Conservation (phyloP, 805 yeast species). For the Kockiozyma suomiensis region DNA sequence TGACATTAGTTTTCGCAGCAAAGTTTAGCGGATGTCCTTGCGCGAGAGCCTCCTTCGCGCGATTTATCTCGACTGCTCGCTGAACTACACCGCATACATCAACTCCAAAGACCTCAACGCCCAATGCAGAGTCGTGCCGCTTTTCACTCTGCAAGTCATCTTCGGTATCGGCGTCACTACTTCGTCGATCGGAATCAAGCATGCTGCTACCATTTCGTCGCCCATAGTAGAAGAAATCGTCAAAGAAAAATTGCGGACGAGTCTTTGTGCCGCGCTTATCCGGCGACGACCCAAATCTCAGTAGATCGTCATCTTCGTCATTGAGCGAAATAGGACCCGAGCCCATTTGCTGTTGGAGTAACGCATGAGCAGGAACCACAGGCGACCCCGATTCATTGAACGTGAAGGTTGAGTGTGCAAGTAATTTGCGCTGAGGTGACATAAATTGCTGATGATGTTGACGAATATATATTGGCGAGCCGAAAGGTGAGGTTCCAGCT, state of each 20-base stretch:
- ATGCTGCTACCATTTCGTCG: slow-evolving; percentile 14
- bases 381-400: slow-evolving; percentile 22
- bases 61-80: slow-evolving; percentile 43
- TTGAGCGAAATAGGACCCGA: slow-evolving; percentile 19
- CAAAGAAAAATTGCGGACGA: slow-evolving; percentile 34
- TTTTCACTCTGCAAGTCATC: slow-evolving; percentile 34
- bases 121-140: not conserved
- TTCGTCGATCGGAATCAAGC: slow-evolving; percentile 8
- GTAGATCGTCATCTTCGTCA: slow-evolving; percentile 43
- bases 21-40: not conserved
- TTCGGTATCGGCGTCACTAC: slow-evolving; percentile 20
- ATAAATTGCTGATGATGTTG: slow-evolving; percentile 20
- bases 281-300: slow-evolving; percentile 42
- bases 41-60: slow-evolving; percentile 11
- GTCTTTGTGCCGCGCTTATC: slow-evolving; percentile 38
- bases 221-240: slow-evolving; percentile 31
- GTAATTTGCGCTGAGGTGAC: slow-evolving; percentile 30
- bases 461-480: slow-evolving; percentile 26
- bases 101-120: slow-evolving; percentile 58
- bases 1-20: not conserved
- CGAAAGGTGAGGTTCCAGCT: slow-evolving; percentile 13
- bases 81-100: slow-evolving; percentile 55
- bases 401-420: slow-evolving; percentile 27
- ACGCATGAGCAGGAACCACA: slow-evolving; percentile 15
- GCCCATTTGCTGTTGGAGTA: slow-evolving; percentile 16